Percentiles rank a stretch among this genome's conserved stretches.
Evolutionary conservation across 108 stramenopile genomes (phyloP).

Genomic region (Chaetoceros muelleri): DNA sequence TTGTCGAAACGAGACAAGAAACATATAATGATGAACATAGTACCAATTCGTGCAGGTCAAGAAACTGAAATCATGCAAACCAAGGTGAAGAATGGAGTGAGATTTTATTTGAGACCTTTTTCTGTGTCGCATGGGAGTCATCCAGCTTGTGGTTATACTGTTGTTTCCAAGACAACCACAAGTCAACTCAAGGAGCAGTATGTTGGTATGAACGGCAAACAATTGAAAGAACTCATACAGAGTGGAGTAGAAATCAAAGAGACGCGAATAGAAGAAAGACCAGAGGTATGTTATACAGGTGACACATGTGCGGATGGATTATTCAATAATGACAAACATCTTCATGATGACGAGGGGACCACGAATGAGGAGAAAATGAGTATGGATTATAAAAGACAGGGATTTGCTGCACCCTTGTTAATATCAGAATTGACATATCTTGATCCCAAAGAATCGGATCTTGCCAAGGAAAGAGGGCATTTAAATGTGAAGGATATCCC

Average conservation of each 20-base stretch:
- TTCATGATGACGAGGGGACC: neutral
- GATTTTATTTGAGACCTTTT: neutral
- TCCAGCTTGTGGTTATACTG: neutral
- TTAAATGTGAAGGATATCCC: neutral
- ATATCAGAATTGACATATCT: neutral
- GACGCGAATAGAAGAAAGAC: neutral
- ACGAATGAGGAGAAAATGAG: too few species aligned
- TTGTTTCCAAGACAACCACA: neutral
- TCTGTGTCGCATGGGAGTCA: neutral
- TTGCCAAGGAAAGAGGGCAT: neutral
- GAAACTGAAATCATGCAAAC: neutral
- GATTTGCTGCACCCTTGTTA: neutral
- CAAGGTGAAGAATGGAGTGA: neutral
- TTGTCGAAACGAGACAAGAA: too few species aligned
- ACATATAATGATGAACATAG: neutral
- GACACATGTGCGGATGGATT: neutral
- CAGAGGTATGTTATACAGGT: neutral
- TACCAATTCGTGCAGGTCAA: neutral
- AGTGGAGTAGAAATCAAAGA: neutral
- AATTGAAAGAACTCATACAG: neutral
- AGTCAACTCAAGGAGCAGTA: neutral
- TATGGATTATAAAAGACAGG: neutral
- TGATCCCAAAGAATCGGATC: neutral
- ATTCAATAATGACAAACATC: neutral
- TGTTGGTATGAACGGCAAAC: neutral